Base-by-base conservation (phyloP, 1,139 yeast species). In the Yamadazyma songkhlaensis region DNA sequence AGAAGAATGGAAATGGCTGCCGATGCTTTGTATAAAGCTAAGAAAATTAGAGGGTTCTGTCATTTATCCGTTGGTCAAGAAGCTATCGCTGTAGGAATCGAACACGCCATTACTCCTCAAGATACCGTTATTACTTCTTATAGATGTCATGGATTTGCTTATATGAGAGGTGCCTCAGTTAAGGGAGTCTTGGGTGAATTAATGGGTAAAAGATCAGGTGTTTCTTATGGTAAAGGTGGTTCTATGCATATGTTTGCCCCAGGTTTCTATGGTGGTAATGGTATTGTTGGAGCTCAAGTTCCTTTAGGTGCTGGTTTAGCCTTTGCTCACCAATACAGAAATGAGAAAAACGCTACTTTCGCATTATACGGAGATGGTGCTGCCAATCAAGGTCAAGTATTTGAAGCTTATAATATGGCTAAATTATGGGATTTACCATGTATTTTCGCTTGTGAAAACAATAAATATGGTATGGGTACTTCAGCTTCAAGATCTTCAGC, bases 401-500 rank as follows among this genome's bases (percentile, higher is more conserved):
- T 92, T 57, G 98, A 92, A 73, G 68, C 97, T 36, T 92, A 76
- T 77, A 92, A 92, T 80, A 92, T 92, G 98, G 98, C 98, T 60
- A 94, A 92, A 73, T 81, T 92, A 64, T 92, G 97, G 97, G 82
- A 89, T 70, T 79, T 92, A 61, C 98, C 98, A 50, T 84, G 88
- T 60, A 71, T 92, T 50, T 92, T 88, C 62, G 89, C 94, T 49
- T 92, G 98, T 77, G 98, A 92, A 72, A 92, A 92, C 79, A 92
- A 92, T 82, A 92, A 89, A 74, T 92, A 92, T 66, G 98, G 98
- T 77, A 92, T 92, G 98, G 98, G 98, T 72, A 92, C 98, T 39
- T 72, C 98, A 49, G 97, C 97, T 42, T 70, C 95, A 38, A 84
- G 98, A 72, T 88, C 97, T 11, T 89, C 97, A 41, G 98, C 98